These are phyloP conservation scores for Colletotrichum agaves DNA, from an alignment of 2,329 filamentous ascomycete species.

Conservation along the genomic window DNA sequence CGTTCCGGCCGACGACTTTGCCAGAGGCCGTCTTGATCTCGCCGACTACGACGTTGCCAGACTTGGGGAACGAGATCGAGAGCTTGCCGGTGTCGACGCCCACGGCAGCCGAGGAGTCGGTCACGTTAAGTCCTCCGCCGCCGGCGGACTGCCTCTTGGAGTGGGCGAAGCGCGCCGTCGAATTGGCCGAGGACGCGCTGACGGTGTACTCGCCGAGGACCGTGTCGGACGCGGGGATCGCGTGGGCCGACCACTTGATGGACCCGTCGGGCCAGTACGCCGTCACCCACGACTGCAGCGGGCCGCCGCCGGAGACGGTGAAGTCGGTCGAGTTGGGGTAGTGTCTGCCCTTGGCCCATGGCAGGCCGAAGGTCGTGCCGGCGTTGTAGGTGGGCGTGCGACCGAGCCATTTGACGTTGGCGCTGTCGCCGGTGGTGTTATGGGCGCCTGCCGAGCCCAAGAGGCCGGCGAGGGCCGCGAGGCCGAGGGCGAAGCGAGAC, in stretches of 20 bases:
- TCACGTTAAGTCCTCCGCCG: conserved; percentile 42
- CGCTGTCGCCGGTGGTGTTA: conserved; percentile 28
- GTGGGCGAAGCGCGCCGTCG: conserved; percentile 39
- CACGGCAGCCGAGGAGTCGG: conserved; percentile 42
- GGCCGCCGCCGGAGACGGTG: conserved; percentile 42
- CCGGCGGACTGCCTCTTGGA: conserved; percentile 47
- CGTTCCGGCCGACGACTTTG: conserved; percentile 56
- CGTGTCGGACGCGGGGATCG: conserved; percentile 55
- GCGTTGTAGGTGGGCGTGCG: conserved; percentile 47
- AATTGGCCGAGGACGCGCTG: conserved; percentile 39
- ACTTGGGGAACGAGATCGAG: conserved; percentile 54
- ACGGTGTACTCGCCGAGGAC: conserved; percentile 55
- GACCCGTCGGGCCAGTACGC: conserved; percentile 70
- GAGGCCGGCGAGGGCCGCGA: conserved; percentile 33
- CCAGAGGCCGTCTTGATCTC: conserved; percentile 53
- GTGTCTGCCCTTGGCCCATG: conserved; percentile 55
- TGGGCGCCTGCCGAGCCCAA: conserved; percentile 29
- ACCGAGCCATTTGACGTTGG: conserved; percentile 53
- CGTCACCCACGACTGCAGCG: conserved; percentile 64
- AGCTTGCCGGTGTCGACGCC: conserved; percentile 58
- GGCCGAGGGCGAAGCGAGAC: conserved; percentile 29
- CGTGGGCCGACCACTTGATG: conserved; percentile 71
- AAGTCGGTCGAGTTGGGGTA: conserved; percentile 50
- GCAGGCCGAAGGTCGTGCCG: conserved; percentile 57
- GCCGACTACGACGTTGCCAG: conserved; percentile 52